A percentile compares a stretch with the other conserved stretches of the same genome.
Conservation (phyloP, 2,329 filamentous ascomycete species). For the Dactylellina haptotyla region DNA sequence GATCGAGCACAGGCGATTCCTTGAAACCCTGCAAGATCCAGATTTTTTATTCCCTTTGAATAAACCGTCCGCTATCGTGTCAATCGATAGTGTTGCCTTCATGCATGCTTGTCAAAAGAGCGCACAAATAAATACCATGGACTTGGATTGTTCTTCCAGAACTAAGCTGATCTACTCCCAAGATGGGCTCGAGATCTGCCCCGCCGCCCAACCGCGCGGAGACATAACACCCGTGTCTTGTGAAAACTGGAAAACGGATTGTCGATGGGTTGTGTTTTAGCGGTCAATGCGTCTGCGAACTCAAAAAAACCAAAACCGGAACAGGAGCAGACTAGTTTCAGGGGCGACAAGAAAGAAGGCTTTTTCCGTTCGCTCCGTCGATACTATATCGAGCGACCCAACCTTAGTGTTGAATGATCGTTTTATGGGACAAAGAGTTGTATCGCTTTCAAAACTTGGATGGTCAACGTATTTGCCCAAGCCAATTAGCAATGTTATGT, state of each 20-base stretch:
- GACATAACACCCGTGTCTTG: constrained; percentile 33
- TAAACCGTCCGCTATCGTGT: constrained; percentile 9
- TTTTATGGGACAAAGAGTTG: too few relatives aligned
- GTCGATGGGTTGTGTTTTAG: constrained; percentile 17
- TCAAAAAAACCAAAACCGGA: constrained; percentile 23
- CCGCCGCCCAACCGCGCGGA: constrained; percentile 45
- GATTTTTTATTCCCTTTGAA: constrained; percentile 30
- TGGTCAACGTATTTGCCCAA: too few relatives aligned
- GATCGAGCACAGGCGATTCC: constrained; percentile 39
- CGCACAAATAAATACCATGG: constrained; percentile 19
- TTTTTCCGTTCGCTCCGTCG: not conserved
- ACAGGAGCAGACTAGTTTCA: constrained; percentile 17
- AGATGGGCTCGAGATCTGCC: constrained; percentile 40
- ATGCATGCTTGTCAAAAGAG: not conserved
- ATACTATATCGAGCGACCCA: too few relatives aligned
- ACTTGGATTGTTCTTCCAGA: constrained; percentile 32
- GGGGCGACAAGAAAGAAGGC: not conserved
- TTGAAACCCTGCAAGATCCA: constrained; percentile 51
- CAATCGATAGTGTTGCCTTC: not conserved
- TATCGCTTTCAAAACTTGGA: too few relatives aligned
- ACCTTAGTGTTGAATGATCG: too few relatives aligned
- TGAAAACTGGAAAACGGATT: constrained; percentile 12
- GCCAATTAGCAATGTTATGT: too few relatives aligned
- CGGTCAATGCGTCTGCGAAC: constrained; percentile 34
- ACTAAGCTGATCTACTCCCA: constrained; percentile 34